A percentile compares a stretch with the other conserved stretches of the same genome.
phyloP scores from a whole-genome alignment of 139 green algal genomes.

The Gonium pectorale region DNA sequence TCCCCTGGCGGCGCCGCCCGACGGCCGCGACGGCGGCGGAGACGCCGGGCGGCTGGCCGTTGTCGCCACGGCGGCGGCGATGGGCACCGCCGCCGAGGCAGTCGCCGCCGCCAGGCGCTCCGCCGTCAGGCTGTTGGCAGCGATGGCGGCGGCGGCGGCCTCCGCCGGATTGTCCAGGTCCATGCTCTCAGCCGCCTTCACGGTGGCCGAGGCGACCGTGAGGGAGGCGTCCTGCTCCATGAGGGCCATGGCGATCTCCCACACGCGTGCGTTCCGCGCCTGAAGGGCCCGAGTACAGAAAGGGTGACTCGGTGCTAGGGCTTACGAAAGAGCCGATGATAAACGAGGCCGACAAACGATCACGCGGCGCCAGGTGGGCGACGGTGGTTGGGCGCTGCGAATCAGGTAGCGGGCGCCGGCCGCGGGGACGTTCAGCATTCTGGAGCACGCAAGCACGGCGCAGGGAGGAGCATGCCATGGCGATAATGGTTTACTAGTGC shows the following conservation, averaged over 20 bases:
- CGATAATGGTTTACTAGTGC: too few species aligned
- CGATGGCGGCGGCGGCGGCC: neutral
- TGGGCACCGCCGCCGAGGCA: neutral
- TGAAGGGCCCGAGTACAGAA: too few species aligned
- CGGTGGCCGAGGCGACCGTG: neutral
- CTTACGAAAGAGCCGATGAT: too few species aligned
- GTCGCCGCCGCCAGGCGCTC: neutral
- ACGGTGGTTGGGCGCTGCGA: too few species aligned
- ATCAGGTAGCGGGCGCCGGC: too few species aligned
- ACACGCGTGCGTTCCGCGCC: neutral
- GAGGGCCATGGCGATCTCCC: neutral
- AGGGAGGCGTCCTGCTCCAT: conserved; percentile 18
- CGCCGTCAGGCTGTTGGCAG: neutral
- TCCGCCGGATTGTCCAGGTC: conserved; percentile 6
- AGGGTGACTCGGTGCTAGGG: too few species aligned
- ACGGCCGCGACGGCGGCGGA: neutral
- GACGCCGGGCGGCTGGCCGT: neutral
- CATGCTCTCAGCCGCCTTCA: conserved; percentile 20
- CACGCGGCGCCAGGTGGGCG: too few species aligned
- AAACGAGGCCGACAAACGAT: too few species aligned
- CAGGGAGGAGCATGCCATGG: too few species aligned
- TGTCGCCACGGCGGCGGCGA: neutral
- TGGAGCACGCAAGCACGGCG: too few species aligned
- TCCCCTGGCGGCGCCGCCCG: neutral
- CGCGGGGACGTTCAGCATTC: too few species aligned